Evolutionary conservation across 2,329 filamentous ascomycete genomes (phyloP).

Genomic region (Pseudogymnoascus sp.): DNA sequence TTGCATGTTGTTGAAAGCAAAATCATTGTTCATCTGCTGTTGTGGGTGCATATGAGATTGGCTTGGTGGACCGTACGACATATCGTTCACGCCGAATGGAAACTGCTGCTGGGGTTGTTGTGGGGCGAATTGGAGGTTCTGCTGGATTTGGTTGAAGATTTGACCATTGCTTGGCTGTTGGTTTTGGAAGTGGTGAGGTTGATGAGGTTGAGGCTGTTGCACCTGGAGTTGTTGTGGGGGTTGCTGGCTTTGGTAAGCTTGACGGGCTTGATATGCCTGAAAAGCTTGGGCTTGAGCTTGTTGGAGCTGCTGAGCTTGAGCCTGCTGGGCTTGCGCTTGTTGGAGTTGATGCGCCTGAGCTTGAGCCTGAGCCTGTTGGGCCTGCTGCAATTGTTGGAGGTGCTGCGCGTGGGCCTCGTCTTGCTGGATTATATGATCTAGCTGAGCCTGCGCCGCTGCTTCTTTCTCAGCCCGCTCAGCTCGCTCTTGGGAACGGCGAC

Average conservation of each 20-base stretch:
- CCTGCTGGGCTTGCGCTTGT: background rate
- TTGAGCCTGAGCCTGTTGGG: background rate
- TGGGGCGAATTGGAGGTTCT: background rate
- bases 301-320: background rate
- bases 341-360: background rate
- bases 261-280: background rate
- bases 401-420: background rate
- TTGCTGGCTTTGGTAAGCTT: background rate
- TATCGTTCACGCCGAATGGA: background rate
- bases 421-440: background rate
- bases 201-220: background rate
- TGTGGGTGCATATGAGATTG: background rate
- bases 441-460: background rate
- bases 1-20: background rate
- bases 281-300: background rate
- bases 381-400: background rate
- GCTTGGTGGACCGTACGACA: background rate
- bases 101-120: background rate
- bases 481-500: conserved; percentile 8
- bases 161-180: background rate
- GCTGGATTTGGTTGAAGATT: background rate
- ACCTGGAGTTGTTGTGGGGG: background rate
- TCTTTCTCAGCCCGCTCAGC: conserved; percentile 1
- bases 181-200: background rate
- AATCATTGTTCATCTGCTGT: background rate